Base-by-base conservation (phyloP, 805 yeast species). In the Komagataella mondaviorum region DNA sequence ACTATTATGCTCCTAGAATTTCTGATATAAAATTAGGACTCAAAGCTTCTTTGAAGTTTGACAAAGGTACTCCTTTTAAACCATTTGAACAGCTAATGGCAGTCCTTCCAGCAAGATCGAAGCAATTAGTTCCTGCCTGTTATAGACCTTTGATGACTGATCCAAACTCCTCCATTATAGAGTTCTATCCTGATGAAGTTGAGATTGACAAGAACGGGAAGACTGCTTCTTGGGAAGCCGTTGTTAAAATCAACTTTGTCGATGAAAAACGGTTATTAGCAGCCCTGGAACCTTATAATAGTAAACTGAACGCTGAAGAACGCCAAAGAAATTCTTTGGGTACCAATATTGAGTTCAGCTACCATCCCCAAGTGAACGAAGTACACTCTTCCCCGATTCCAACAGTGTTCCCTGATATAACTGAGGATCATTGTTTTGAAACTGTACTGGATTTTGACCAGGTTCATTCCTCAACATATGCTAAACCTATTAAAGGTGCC, bases 1-100 rank as follows among this genome's bases (percentile, higher is more conserved):
- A 87, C 65, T 97, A 93, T 64, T 91, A 91, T 65, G 79, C 98
- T 16, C 99, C 99, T 48, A 80, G 96, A 71, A 88, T 91, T 53
- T 88, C 96, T 4, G 98, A 91, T 67, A 73, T 91, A 55, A 66
- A 76, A 39, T 70, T 73, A 52, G 98, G 96, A 49, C 72, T 91
- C 51, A 76, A 81, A 48, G 77, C 78, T 51, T 68, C 75, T 54
- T 73, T 86, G 53, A 63, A 71, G 39, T 89, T 90, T 59, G 80
- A 82, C 14, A 65, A 72, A 56, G 90, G 95, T 6, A 64, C 63
- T 4, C 99, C 99, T 0, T 88, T 93, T 71, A 78, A 72, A 54
- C 99, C 99, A 8, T 91, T 88, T 66, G 91, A 93, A 64, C 99
- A 93, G 70, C 76, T 93, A 59, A 93, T 91, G 99, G 91, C 96